phyloP scores from a whole-genome alignment of 1,139 yeast species.

The Blastobotrys serpentis region DNA sequence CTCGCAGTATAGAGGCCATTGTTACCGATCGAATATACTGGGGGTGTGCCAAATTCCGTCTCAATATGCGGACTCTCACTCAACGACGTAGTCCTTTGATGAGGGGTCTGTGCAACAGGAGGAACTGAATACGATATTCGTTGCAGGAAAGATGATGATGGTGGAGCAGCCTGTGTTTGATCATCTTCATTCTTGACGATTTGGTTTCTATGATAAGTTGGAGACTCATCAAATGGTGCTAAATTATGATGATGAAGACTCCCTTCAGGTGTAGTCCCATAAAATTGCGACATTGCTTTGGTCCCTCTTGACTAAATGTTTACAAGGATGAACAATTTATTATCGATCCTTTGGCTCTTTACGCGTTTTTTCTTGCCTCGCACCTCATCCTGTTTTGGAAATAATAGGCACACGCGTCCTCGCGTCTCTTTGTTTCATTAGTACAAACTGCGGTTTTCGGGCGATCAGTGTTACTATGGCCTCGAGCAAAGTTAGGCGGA shows the following conservation, averaged over 20 bases:
- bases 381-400: neutral
- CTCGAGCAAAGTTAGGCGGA: too few species aligned
- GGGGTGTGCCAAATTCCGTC: constrained; percentile 5
- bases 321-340: neutral
- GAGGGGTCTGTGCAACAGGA: constrained; percentile 1
- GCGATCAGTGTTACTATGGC: neutral
- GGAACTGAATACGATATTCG: neutral
- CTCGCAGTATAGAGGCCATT: constrained; percentile 26
- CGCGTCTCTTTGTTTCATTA: constrained; percentile 4
- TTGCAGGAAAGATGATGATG: neutral
- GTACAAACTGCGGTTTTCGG: neutral
- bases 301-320: too few species aligned
- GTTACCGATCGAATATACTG: neutral
- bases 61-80: constrained; percentile 10
- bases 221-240: constrained; percentile 5
- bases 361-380: neutral
- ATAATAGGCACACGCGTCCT: constrained; percentile 2
- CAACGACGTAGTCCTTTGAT: constrained; percentile 13
- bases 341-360: neutral
- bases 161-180: neutral
- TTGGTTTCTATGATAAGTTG: constrained; percentile 3
- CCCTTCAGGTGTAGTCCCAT: constrained; percentile 5
- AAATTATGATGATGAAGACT: constrained; percentile 4
- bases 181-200: neutral
- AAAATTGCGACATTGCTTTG: neutral